Evolutionary conservation across 768 basidiomycete genomes (phyloP).

Genomic region (Leccinum variicolor): DNA sequence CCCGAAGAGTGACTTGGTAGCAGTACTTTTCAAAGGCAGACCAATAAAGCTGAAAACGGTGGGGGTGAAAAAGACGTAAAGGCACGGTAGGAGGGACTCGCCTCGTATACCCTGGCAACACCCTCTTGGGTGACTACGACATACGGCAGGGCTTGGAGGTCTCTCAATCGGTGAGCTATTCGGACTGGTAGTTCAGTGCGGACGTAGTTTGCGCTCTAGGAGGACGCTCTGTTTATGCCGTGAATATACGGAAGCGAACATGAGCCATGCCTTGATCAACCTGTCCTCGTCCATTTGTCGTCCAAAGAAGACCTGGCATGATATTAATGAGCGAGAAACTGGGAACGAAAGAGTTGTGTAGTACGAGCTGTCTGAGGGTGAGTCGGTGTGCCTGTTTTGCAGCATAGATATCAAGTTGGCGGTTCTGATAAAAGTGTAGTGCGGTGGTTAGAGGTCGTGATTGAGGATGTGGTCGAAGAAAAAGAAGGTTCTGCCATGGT

Average conservation of each 20-base stretch:
- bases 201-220: constrained; percentile 86
- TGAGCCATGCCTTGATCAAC: constrained; percentile 58
- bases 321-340: constrained; percentile 3
- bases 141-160: constrained; percentile 83
- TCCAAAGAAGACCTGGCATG: constrained; percentile 75
- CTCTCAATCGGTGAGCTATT: constrained; percentile 82
- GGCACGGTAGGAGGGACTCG: constrained; percentile 33
- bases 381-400: constrained; percentile 66
- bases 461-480: constrained; percentile 5
- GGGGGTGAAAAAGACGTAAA: background rate
- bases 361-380: constrained; percentile 76
- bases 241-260: background rate
- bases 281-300: constrained; percentile 76
- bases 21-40: constrained; percentile 78
- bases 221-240: background rate
- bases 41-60: constrained; percentile 66
- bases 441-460: constrained; percentile 36
- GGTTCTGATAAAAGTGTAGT: constrained; percentile 77
- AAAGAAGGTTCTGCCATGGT: constrained; percentile 17
- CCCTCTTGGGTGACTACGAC: constrained; percentile 84
- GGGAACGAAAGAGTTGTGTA: constrained; percentile 31
- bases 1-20: background rate
- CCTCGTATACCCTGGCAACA: constrained; percentile 81
- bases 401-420: constrained; percentile 78
- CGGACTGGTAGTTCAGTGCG: constrained; percentile 85